phyloP scores from a whole-genome alignment of 306 rosid species.

The Macrotyloma uniflorum region DNA sequence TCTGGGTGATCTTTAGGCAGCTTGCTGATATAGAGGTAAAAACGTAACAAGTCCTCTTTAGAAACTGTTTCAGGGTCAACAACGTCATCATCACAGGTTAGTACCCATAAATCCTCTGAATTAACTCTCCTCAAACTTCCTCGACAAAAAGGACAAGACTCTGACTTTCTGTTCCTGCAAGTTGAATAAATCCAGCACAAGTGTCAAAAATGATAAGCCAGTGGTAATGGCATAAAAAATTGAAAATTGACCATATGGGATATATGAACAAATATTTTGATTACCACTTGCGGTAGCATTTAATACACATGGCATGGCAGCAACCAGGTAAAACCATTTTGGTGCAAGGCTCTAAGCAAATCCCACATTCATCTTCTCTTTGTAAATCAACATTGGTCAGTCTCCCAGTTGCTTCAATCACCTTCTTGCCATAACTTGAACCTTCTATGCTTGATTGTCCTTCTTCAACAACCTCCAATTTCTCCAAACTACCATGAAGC shows the following conservation, averaged over 20 bases:
- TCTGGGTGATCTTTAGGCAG: constrained; percentile 91
- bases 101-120: constrained; percentile 96
- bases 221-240: not conserved
- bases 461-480: constrained; percentile 52
- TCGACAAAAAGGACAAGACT: constrained; percentile 95
- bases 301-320: constrained; percentile 96
- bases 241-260: not conserved
- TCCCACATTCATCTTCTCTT: constrained; percentile 97
- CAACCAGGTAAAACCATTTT: constrained; percentile 95
- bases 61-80: constrained; percentile 87
- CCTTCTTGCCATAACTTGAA: constrained; percentile 46
- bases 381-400: constrained; percentile 60
- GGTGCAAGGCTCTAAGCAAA: constrained; percentile 95
- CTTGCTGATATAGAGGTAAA: constrained; percentile 86
- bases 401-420: constrained; percentile 55
- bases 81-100: constrained; percentile 83
- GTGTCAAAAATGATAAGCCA: constrained; percentile 15
- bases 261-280: constrained; percentile 12
- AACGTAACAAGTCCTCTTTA: constrained; percentile 75
- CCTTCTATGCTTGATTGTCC: constrained; percentile 51
- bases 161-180: constrained; percentile 78
- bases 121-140: constrained; percentile 93
- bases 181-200: constrained; percentile 14
- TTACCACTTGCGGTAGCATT: constrained; percentile 97
- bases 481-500: constrained; percentile 75